Evolutionary conservation across 2,329 filamentous ascomycete species (phyloP), one percentile per base, ranked within the genome.

Genomic region (Elsinoe fawcettii): DNA sequence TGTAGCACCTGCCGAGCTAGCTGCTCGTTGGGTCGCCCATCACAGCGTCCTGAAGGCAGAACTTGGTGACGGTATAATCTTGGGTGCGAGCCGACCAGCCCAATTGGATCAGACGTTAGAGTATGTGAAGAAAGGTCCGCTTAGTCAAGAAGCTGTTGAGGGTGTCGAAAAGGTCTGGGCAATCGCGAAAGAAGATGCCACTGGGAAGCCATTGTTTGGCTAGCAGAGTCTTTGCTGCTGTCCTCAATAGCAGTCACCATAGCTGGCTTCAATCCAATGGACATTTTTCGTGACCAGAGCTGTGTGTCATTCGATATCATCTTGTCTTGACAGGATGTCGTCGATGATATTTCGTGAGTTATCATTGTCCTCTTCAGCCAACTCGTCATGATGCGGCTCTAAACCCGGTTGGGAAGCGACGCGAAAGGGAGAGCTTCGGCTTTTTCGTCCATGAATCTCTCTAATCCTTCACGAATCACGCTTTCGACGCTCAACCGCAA

Each of bases 1-100:
- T 1, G 11, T 79, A 25, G 72, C 70, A 0, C 62, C 74, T 56
- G 69, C 70, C 1, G 75, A 77, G 58, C 68, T 71, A 44, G 73
- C 75, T 1, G 58, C 79, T 57, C 62, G 76, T n/a, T 80, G 76
- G 75, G 62, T 74, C 16, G 65, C 67, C 8, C 71, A 79, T 64
- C 76, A 79, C 61, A 75, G 70, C 3, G 54, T 62, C n/a, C 56
- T 75, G 39, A 63, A 63, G 9, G 47, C 57, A 11, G 60, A 66
- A 9, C 59, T 69, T 22, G 72, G 70, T 12, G 73, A 75, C 64
- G 70, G 62, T 2, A 61, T 75, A 5, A 73, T 75, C 51, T 63
- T 75, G 7, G 73, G 73, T 2, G 71, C 69, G 11, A 71, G 61
- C 12, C 65, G 60, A n/a, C 22, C 56, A 11, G 62, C 63, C 56